Evolutionary conservation across 176 grass and related monocot genomes (phyloP).

Genomic region (Oryza nivara): DNA sequence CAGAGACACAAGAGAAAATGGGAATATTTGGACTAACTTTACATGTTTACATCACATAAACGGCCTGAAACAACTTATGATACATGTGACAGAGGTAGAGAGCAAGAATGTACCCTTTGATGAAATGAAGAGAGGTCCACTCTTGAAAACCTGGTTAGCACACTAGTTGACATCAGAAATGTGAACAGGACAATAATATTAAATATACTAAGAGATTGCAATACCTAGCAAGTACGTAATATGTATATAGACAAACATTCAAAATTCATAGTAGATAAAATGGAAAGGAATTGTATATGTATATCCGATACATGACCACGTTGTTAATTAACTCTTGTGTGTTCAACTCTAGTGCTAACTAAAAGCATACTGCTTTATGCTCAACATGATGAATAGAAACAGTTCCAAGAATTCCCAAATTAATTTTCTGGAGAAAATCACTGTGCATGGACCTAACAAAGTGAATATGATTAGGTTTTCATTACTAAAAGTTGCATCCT

Average conservation of each 20-base stretch:
- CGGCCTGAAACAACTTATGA: not conserved
- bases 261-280: slow-evolving; percentile 19
- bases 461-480: not conserved
- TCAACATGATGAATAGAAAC: slow-evolving; percentile 14
- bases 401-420: not conserved
- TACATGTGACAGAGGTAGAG: not conserved
- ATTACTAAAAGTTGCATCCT: not conserved
- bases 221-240: not conserved
- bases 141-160: slow-evolving; percentile 88
- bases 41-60: slow-evolving; percentile 25
- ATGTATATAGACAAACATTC: not conserved
- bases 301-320: not conserved
- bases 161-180: slow-evolving; percentile 36
- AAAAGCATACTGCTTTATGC: not conserved
- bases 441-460: not conserved
- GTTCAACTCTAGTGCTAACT: not conserved
- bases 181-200: not conserved
- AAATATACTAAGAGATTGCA: slow-evolving; percentile 17
- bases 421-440: not conserved
- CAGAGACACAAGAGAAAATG: not conserved
- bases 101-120: slow-evolving; percentile 70
- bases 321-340: slow-evolving; percentile 5
- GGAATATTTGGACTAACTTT: slow-evolving; percentile 18
- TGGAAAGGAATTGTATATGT: not conserved
- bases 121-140: slow-evolving; percentile 97